phyloP scores from a whole-genome alignment of 148 eudicot species.

The Vaccinium myrtillus region DNA sequence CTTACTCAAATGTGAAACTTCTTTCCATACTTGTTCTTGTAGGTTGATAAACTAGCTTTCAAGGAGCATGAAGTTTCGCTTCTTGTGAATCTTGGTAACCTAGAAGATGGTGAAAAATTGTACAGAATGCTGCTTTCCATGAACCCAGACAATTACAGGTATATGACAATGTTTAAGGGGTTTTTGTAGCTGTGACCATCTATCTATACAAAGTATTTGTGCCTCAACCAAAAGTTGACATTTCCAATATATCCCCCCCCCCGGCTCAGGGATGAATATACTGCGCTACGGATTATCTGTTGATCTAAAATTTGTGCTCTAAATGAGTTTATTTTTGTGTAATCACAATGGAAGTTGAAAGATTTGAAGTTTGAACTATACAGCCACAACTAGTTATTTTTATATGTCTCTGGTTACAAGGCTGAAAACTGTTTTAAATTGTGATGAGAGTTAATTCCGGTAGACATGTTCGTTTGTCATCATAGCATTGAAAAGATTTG shows the following conservation, averaged over 20 bases:
- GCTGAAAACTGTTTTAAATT: not conserved
- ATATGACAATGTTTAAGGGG: not conserved
- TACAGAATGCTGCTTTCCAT: slow-evolving; percentile 71
- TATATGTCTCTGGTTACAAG: not conserved
- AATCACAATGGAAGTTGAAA: not conserved
- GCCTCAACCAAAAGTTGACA: not conserved
- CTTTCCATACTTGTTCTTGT: slow-evolving; percentile 14
- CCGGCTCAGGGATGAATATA: not conserved
- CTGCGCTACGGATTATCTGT: not conserved
- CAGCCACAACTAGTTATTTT: not conserved
- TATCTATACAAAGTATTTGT: not conserved
- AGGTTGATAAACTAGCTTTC: slow-evolving; percentile 82
- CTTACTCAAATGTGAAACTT: slow-evolving; percentile 8
- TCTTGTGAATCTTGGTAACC: slow-evolving; percentile 68
- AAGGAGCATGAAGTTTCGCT: slow-evolving; percentile 94
- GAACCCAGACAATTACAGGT: slow-evolving; percentile 99
- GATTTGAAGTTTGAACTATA: not conserved
- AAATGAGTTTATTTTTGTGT: not conserved
- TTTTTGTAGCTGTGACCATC: not conserved
- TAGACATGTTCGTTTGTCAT: not conserved
- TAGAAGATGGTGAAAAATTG: slow-evolving; percentile 71
- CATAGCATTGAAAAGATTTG: not conserved
- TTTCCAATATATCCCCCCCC: not conserved
- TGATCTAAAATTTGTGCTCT: not conserved
- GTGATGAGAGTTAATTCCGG: not conserved